phyloP scores from a whole-genome alignment of 2,329 filamentous ascomycete genomes.

The Drechslerella dactyloides region DNA sequence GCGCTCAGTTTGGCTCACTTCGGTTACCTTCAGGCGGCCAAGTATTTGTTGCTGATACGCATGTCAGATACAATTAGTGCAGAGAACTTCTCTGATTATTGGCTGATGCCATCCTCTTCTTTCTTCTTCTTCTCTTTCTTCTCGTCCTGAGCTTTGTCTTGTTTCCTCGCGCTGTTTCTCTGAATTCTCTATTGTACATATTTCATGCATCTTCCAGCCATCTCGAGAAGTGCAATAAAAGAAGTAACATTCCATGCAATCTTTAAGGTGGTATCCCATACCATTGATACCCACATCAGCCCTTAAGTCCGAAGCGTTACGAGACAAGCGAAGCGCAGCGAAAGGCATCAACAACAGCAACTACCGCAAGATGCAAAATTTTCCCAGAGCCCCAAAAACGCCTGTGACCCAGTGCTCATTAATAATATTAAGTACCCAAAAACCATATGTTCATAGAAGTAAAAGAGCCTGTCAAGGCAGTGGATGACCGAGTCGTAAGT shows the following conservation, averaged over 20 bases:
- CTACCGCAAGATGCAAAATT: slow-evolving; percentile 5
- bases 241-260: neutral
- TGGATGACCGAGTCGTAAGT: neutral
- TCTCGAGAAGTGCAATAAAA: neutral
- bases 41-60: neutral
- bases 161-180: neutral
- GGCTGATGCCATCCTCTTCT: neutral
- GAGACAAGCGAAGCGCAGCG: neutral
- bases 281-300: neutral
- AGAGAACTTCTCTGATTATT: neutral
- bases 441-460: slow-evolving; percentile 7
- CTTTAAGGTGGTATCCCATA: neutral
- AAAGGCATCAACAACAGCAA: too few species aligned
- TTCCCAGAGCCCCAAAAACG: neutral
- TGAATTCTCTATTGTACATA: slow-evolving; percentile 42
- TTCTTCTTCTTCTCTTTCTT: neutral
- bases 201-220: neutral
- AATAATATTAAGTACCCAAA: neutral
- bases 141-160: too few species aligned
- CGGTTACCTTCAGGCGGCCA: neutral
- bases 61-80: neutral
- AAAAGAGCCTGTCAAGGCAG: neutral
- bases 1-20: too few species aligned
- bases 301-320: neutral
- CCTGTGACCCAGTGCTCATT: neutral